Evolutionary conservation across 768 basidiomycete genomes (phyloP), one percentile per base, ranked within the genome.

Genomic region (Boletus sp.): DNA sequence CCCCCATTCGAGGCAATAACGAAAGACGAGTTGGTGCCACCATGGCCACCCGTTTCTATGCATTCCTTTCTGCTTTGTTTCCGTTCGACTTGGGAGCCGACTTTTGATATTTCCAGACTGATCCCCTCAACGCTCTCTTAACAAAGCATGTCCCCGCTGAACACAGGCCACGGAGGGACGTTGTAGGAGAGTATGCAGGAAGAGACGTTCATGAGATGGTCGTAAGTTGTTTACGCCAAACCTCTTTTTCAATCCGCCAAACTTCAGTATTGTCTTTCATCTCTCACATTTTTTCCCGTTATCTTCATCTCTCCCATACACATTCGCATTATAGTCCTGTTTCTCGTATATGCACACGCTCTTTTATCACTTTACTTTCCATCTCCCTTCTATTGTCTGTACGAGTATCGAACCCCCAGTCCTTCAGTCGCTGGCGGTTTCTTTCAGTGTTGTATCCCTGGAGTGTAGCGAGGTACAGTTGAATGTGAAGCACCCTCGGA

Each of bases 91-190:
- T 14, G 7, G 29, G 17, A 34, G n/a, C 50, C 65, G 13, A 68
- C 29, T 1, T 41, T n/a, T 1, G 10, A 7, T 5, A 0, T 45
- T 52, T 51, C 23, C 44, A 93, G 90, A 91, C 88, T 54, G 91
- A 93, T 74, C 87, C 90, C 43, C 79, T 93, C 73, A 84, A 81
- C 75, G 85, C 83, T 40, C 80, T 92, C 46, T 75, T 93, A 69
- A 85, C 82, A 64, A 93, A 92, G 83, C 88, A 91, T 74, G 85
- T 92, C 63, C 83, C 87, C 43, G 83, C 85, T 68, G 87, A 90
- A 69, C 80, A 77, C 67, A 79, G 90, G 15, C 90, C 91, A 21
- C 70, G 72, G 47, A 81, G 90, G 71, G 90, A 92, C 66, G 61
- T 87, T 37, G 79, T 76, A 29, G 91, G 90, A 62, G 86, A 89